Conservation (phyloP, 2,329 filamentous ascomycete genomes). For the Fusarium drepaniforme region DNA sequence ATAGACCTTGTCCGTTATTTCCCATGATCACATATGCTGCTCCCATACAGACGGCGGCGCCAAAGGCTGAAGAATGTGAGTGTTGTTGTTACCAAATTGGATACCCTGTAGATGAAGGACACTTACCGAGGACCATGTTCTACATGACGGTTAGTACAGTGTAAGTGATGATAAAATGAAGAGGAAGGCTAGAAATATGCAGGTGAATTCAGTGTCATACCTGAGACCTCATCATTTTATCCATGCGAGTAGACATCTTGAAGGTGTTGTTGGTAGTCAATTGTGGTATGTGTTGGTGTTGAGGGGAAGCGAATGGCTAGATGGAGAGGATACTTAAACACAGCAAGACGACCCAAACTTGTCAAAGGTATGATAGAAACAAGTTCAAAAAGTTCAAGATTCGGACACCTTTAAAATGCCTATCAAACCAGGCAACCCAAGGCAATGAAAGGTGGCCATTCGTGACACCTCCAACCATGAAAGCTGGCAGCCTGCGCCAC, state of each 20-base stretch:
- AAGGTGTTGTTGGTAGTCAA: not conserved
- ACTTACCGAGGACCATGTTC: constrained; percentile 77
- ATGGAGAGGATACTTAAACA: too few species aligned
- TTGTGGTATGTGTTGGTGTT: not conserved
- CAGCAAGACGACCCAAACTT: not conserved
- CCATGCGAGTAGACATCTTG: constrained; percentile 38
- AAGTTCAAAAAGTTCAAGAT: too few species aligned
- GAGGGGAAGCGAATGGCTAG: too few species aligned
- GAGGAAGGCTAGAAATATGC: fast-evolving
- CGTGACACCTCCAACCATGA: constrained; percentile 10
- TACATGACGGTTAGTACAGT: constrained; percentile 47
- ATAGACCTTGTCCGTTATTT: constrained; percentile 72
- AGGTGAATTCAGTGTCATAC: constrained; percentile 1
- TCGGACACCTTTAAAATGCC: not conserved
- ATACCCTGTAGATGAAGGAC: constrained; percentile 37
- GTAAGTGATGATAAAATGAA: not conserved
- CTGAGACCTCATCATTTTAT: constrained; percentile 43
- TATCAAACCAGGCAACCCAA: not conserved
- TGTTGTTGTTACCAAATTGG: not conserved
- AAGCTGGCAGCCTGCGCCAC: constrained; percentile 5
- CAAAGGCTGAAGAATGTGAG: constrained; percentile 29
- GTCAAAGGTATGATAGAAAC: not conserved
- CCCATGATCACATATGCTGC: constrained; percentile 90
- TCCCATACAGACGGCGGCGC: constrained; percentile 33
- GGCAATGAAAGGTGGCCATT: constrained; percentile 41